Conservation (phyloP, 2,329 filamentous ascomycete species). For the Neocucurbitaria cava region DNA sequence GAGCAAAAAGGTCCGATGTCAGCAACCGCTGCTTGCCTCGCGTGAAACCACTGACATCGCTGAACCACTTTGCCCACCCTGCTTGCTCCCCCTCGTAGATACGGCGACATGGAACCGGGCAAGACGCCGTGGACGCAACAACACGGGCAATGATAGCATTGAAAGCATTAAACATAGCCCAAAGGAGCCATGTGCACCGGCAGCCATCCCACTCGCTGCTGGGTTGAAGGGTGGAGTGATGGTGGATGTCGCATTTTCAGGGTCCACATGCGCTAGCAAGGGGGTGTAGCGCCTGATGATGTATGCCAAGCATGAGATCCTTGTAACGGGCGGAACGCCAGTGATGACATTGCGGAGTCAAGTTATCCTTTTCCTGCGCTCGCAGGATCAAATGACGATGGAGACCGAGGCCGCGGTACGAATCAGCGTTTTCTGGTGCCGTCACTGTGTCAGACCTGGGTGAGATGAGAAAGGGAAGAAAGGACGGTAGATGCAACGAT, state of each 20-base stretch:
- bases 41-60: conserved; percentile 14
- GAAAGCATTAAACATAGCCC: conserved; percentile 14
- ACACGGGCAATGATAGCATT: not conserved
- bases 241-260: conserved; percentile 20
- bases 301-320: conserved; percentile 22
- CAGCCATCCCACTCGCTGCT: conserved; percentile 23
- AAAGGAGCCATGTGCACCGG: conserved; percentile 12
- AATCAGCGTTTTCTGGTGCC: conserved; percentile 6
- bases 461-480: conserved; percentile 1
- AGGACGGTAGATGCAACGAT: conserved; percentile 1
- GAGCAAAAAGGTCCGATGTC: conserved; percentile 17
- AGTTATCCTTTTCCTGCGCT: conserved; percentile 1
- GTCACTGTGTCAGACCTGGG: conserved; percentile 19
- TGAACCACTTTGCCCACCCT: not conserved
- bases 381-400: conserved; percentile 12
- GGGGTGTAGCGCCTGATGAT: conserved; percentile 21
- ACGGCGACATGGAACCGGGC: conserved; percentile 9
- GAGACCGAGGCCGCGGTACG: conserved; percentile 2
- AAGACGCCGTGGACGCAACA: not conserved
- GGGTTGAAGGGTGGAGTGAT: not conserved
- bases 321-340: conserved; percentile 17
- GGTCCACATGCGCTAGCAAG: conserved; percentile 23
- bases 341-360: conserved; percentile 30
- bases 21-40: conserved; percentile 3
- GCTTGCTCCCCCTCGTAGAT: conserved; percentile 12